Evolutionary conservation across 2,329 filamentous ascomycete genomes (phyloP).

Genomic region (Zymoseptoria brevis): DNA sequence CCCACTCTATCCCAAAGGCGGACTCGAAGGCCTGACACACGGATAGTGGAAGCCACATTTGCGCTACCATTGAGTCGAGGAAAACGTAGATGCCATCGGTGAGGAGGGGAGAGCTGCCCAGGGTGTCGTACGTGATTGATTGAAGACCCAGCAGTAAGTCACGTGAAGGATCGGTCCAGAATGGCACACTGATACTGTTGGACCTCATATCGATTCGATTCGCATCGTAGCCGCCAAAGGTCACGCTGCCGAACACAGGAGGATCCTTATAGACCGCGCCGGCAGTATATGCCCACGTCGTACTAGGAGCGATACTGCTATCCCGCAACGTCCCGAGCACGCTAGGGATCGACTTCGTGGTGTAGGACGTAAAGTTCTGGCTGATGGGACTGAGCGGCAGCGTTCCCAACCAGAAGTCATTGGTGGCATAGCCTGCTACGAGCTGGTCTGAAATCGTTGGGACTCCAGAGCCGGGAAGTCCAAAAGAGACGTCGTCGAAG

Average conservation of each 20-base stretch:
- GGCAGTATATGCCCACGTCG: conserved; percentile 23
- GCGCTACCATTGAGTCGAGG: conserved; percentile 35
- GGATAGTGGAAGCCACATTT: conserved; percentile 33
- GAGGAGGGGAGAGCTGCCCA: conserved; percentile 20
- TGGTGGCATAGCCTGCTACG: conserved; percentile 15
- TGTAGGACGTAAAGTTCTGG: conserved; percentile 16
- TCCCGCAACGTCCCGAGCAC: conserved; percentile 14
- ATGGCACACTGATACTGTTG: conserved; percentile 24
- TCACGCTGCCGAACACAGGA: conserved; percentile 22
- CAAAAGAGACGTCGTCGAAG: conserved; percentile 27
- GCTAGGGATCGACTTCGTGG: conserved; percentile 9
- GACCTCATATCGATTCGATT: conserved; percentile 26
- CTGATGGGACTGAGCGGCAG: conserved; percentile 23
- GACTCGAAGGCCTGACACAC: conserved; percentile 34
- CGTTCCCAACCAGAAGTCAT: conserved; percentile 30
- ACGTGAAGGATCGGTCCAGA: conserved; percentile 21
- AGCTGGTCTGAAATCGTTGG: conserved; percentile 25
- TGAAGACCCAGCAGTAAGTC: conserved; percentile 20
- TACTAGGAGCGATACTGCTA: conserved; percentile 3
- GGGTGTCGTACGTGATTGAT: conserved; percentile 18
- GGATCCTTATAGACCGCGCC: conserved; percentile 22
- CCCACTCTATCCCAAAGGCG: conserved; percentile 35
- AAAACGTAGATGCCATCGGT: conserved; percentile 18
- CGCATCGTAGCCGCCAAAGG: conserved; percentile 37
- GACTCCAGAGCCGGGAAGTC: conserved; percentile 15